Evolutionary conservation across 495 filamentous ascomycete genomes (phyloP).

Genomic region (Pyronema omphalodes): DNA sequence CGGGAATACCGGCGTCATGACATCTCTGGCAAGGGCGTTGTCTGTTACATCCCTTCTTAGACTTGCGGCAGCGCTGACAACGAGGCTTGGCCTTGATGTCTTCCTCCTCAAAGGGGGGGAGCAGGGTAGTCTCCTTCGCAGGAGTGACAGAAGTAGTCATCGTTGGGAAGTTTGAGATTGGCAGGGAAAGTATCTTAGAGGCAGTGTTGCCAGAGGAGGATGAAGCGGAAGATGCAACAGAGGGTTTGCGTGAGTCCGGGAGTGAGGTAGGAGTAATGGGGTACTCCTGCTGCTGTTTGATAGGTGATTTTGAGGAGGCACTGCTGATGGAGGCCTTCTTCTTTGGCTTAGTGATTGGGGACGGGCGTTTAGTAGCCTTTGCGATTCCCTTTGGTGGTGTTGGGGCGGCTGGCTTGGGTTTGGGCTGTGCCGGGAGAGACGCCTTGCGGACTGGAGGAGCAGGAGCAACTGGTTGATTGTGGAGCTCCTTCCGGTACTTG

Average conservation of each 20-base stretch:
- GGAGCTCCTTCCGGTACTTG: slow-evolving; percentile 8
- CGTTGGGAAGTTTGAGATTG: too few relatives aligned
- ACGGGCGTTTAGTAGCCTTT: slow-evolving; percentile 18
- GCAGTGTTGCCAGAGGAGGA: background rate
- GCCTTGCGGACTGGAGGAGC: slow-evolving; percentile 1
- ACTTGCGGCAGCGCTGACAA: slow-evolving; percentile 95
- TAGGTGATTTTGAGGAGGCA: slow-evolving; percentile 22
- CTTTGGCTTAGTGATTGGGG: slow-evolving; percentile 27
- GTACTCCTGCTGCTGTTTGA: slow-evolving; percentile 24
- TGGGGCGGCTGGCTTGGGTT: background rate
- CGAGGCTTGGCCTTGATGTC: slow-evolving; percentile 20
- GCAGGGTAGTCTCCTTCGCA: too few relatives aligned
- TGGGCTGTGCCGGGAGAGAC: slow-evolving; percentile 6
- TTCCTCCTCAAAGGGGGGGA: too few relatives aligned
- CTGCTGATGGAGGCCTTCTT: slow-evolving; percentile 37
- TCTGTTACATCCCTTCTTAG: slow-evolving; percentile 96
- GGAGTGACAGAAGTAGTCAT: too few relatives aligned
- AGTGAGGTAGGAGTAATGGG: slow-evolving; percentile 56
- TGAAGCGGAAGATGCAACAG: slow-evolving; percentile 40
- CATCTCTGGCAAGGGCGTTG: slow-evolving; percentile 87
- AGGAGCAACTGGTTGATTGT: slow-evolving; percentile 11
- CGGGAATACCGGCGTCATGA: slow-evolving; percentile 82
- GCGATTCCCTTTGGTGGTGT: slow-evolving; percentile 20
- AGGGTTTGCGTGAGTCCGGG: slow-evolving; percentile 57
- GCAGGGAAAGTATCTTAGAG: too few relatives aligned